Conservation (phyloP, 2,329 filamentous ascomycete genomes). For the Corniculantispora saksenae region DNA sequence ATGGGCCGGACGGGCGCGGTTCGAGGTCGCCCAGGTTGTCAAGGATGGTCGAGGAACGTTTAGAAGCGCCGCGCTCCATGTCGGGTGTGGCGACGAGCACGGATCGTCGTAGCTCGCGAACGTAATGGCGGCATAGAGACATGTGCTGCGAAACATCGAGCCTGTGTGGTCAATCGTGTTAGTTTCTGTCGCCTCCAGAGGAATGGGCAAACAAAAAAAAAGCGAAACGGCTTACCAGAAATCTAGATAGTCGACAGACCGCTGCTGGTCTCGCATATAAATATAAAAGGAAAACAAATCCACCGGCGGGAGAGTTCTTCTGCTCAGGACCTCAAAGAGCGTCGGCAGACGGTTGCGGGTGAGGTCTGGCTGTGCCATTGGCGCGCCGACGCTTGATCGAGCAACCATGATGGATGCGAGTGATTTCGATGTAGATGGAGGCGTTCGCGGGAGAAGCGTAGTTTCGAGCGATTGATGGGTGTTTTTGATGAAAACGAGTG, state of each 20-base stretch:
- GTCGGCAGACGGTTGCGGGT: constrained; percentile 85
- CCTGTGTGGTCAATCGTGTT: constrained; percentile 52
- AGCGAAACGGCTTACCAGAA: constrained; percentile 73
- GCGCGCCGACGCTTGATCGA: constrained; percentile 35
- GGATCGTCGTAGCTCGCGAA: constrained; percentile 89
- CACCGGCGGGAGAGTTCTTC: constrained; percentile 90
- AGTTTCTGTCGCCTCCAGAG: not conserved
- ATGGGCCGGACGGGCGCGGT: constrained; percentile 59
- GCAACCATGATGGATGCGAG: constrained; percentile 25
- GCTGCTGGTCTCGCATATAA: constrained; percentile 98
- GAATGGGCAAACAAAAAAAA: no score
- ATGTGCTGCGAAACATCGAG: constrained; percentile 99
- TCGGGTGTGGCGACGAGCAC: constrained; percentile 93
- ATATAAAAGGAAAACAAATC: constrained; percentile 99
- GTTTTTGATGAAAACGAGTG: not conserved
- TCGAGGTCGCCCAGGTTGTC: constrained; percentile 71
- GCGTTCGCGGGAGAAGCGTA: not conserved
- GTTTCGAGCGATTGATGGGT: not conserved
- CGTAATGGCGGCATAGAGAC: constrained; percentile 95
- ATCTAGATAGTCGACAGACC: constrained; percentile 95
- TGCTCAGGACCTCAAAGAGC: constrained; percentile 91
- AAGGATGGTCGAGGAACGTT: constrained; percentile 79
- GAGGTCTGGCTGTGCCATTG: constrained; percentile 60
- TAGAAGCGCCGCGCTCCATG: constrained; percentile 77
- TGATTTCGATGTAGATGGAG: not conserved